Percentiles rank a stretch among this genome's conserved stretches.
Conservation (phyloP, 2,329 filamentous ascomycete species). For the Nemania sp. region DNA sequence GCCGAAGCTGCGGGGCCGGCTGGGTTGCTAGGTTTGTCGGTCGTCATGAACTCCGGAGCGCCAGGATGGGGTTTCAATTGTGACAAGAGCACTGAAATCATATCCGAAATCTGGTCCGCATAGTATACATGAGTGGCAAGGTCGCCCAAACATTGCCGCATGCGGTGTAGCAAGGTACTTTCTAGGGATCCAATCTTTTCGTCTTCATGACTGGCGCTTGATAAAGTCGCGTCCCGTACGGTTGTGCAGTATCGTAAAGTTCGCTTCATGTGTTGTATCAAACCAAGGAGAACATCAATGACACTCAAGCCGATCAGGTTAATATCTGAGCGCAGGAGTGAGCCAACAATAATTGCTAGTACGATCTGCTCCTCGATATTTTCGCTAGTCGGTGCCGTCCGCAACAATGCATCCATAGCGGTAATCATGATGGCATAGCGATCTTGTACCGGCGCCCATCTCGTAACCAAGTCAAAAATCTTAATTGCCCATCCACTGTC, state of each 20-base stretch:
- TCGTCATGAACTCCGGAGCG: slow-evolving; percentile 56
- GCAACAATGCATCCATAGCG: slow-evolving; percentile 79
- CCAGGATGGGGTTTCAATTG: slow-evolving; percentile 77
- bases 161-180: slow-evolving; percentile 73
- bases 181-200: slow-evolving; percentile 63
- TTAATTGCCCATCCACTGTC: slow-evolving; percentile 82
- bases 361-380: slow-evolving; percentile 79
- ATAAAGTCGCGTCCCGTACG: slow-evolving; percentile 40
- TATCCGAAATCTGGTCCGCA: slow-evolving; percentile 93
- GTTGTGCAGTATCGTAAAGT: slow-evolving; percentile 74
- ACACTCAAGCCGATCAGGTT: slow-evolving; percentile 96
- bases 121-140: slow-evolving; percentile 97
- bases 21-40: slow-evolving; percentile 60
- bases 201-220: slow-evolving; percentile 43
- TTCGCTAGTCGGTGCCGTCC: slow-evolving; percentile 75
- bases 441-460: slow-evolving; percentile 94
- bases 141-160: slow-evolving; percentile 88
- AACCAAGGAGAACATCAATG: slow-evolving; percentile 89
- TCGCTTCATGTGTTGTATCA: slow-evolving; percentile 85
- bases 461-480: slow-evolving; percentile 81
- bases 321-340: slow-evolving; percentile 85
- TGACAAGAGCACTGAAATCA: slow-evolving; percentile 83
- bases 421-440: slow-evolving; percentile 90
- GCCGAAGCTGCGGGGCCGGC: slow-evolving; percentile 52
- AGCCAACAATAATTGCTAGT: slow-evolving; percentile 82